Conservation (phyloP, 768 basidiomycete species). For the Termitomyces sp. region DNA sequence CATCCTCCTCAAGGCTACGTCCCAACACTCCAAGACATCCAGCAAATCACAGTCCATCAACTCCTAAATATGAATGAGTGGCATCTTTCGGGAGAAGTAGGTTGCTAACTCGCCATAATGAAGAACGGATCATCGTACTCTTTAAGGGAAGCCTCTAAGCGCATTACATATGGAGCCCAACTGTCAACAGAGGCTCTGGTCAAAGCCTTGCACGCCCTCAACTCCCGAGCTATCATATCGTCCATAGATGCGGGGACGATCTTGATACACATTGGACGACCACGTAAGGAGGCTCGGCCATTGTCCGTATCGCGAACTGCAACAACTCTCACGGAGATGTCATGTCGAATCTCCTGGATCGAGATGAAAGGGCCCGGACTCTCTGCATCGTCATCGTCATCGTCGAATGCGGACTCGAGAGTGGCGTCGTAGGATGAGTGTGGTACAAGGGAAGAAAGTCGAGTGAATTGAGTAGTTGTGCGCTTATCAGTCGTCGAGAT, state of each 20-base stretch:
- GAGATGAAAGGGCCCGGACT: conserved; percentile 27
- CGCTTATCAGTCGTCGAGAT: neutral
- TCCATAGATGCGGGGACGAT: conserved; percentile 20
- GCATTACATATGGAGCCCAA: conserved; percentile 34
- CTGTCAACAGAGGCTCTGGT: conserved; percentile 16
- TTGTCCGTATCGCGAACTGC: conserved; percentile 19
- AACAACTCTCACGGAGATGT: conserved; percentile 10
- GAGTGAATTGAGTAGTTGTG: neutral
- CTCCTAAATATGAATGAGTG: conserved; percentile 23
- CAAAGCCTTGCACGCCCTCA: conserved; percentile 32
- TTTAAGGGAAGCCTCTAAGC: conserved; percentile 32
- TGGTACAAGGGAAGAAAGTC: neutral
- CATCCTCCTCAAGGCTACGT: conserved; percentile 18
- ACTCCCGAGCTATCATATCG: conserved; percentile 25
- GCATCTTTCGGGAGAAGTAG: neutral
- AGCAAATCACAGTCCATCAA: conserved; percentile 35
- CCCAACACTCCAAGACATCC: conserved; percentile 21
- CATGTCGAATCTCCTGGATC: conserved; percentile 20
- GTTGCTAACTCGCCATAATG: conserved; percentile 31
- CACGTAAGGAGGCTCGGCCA: conserved; percentile 6
- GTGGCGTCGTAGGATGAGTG: neutral
- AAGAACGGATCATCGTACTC: conserved; percentile 27
- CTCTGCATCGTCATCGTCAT: neutral
- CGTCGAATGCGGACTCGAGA: neutral
- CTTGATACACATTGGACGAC: conserved; percentile 37